Percentiles rank a stretch among this genome's conserved stretches.
Conservation (phyloP, 352 stramenopile genomes). For the Phytopythium cucurbitacearum region DNA sequence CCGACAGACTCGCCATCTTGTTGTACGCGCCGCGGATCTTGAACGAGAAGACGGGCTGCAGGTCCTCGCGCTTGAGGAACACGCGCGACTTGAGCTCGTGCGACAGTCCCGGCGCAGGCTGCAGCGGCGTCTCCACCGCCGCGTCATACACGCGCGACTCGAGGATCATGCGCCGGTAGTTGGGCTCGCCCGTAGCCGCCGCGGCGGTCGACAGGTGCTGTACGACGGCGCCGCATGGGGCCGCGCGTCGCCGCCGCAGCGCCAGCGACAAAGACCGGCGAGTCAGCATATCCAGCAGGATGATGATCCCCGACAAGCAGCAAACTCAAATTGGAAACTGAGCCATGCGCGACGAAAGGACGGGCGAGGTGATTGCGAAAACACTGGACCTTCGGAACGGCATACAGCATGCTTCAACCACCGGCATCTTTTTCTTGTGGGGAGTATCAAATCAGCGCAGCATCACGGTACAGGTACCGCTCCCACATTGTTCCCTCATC, state of each 20-base stretch:
- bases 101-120: constrained; percentile 61
- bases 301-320: no score
- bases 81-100: constrained; percentile 76
- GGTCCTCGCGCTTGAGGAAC: constrained; percentile 95
- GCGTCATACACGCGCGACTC: constrained; percentile 85
- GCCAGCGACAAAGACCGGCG: not conserved
- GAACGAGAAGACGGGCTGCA: constrained; percentile 98
- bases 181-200: constrained; percentile 12
- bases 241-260: not conserved
- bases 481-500: no score
- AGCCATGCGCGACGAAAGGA: no score
- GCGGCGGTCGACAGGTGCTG: constrained; percentile 15
- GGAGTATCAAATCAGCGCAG: no score
- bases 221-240: not conserved
- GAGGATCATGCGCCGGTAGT: constrained; percentile 86
- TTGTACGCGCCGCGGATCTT: constrained; percentile 99
- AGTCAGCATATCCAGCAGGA: no score
- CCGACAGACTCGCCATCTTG: constrained; percentile 93
- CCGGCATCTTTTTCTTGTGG: no score
- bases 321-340: no score
- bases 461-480: no score
- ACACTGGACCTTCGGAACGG: no score
- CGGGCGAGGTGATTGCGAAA: no score
- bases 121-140: constrained; percentile 79
- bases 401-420: no score